phyloP scores from a whole-genome alignment of 768 basidiomycete genomes.

The Lenzites betulinus region DNA sequence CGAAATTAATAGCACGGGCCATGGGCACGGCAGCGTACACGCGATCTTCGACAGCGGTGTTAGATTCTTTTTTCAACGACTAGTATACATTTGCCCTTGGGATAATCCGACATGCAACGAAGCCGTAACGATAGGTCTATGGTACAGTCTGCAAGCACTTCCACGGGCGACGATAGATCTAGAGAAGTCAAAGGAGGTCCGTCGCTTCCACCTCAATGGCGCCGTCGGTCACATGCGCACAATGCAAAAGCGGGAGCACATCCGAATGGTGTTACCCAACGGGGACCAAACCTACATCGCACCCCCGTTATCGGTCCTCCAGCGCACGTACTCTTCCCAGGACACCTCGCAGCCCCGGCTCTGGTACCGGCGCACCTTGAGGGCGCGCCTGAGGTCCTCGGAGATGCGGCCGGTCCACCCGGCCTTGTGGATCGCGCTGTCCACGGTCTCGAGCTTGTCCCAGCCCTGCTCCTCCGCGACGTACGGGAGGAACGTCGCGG shows the following conservation, averaged over 20 bases:
- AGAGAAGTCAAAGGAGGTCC: conserved; percentile 5
- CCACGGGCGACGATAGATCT: background rate
- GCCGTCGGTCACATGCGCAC: background rate
- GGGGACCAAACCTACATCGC: conserved; percentile 29
- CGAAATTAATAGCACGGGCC: too few species aligned
- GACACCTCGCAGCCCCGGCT: conserved; percentile 64
- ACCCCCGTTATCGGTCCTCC: conserved; percentile 60
- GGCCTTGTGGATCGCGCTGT: conserved; percentile 91
- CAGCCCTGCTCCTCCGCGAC: conserved; percentile 93
- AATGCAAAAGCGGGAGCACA: too few species aligned
- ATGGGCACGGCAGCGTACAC: too few species aligned
- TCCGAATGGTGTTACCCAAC: background rate
- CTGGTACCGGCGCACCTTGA: conserved; percentile 82
- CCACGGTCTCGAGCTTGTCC: conserved; percentile 86
- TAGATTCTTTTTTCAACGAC: too few species aligned
- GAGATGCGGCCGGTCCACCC: conserved; percentile 85
- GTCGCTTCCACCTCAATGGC: conserved; percentile 10
- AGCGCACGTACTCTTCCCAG: conserved; percentile 78
- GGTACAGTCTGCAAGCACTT: conserved; percentile 9
- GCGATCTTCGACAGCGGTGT: too few species aligned
- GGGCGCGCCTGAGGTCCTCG: conserved; percentile 75
- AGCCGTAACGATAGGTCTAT: conserved; percentile 10
- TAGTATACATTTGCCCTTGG: too few species aligned
- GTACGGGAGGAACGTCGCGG: conserved; percentile 92
- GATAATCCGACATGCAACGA: too few species aligned